Percentiles rank a stretch among this genome's conserved stretches.
These are phyloP conservation scores for Ophidiomyces ophidiicola DNA, from an alignment of 2,329 filamentous ascomycete genomes.

Conservation along the genomic window DNA sequence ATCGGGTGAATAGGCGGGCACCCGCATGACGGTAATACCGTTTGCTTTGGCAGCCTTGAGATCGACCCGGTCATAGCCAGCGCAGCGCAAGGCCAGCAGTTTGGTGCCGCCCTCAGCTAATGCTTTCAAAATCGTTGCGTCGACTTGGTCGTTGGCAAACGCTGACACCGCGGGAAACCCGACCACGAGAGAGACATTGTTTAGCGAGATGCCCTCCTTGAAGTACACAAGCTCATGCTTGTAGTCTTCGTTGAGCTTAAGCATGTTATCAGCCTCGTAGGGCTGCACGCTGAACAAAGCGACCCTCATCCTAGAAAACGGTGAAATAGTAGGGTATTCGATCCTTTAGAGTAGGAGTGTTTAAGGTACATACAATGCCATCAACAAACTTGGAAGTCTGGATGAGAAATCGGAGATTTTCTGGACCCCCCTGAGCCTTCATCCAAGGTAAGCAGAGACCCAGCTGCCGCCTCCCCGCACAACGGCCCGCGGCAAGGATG, in stretches of 20 bases:
- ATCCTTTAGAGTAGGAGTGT: too few relatives aligned
- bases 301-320: conserved; percentile 43
- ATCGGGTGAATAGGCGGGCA: conserved; percentile 57
- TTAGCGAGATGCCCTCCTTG: conserved; percentile 43
- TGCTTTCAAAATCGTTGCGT: conserved; percentile 39
- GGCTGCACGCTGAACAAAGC: conserved; percentile 54
- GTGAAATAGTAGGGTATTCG: too few relatives aligned
- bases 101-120: conserved; percentile 42
- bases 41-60: conserved; percentile 43
- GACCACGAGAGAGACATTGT: conserved; percentile 45
- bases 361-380: too few relatives aligned
- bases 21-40: conserved; percentile 51
- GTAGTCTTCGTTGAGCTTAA: conserved; percentile 29
- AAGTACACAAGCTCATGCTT: conserved; percentile 45
- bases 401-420: too few relatives aligned
- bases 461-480: too few relatives aligned
- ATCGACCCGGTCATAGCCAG: conserved; percentile 57
- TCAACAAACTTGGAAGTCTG: too few relatives aligned
- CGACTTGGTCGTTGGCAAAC: conserved; percentile 55
- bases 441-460: too few relatives aligned
- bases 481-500: too few relatives aligned
- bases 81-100: conserved; percentile 53
- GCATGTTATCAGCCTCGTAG: conserved; percentile 48
- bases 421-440: too few relatives aligned
- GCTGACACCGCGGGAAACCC: conserved; percentile 49